phyloP scores from a whole-genome alignment of 2,329 filamentous ascomycete genomes.

The Trichoderma hamatum region DNA sequence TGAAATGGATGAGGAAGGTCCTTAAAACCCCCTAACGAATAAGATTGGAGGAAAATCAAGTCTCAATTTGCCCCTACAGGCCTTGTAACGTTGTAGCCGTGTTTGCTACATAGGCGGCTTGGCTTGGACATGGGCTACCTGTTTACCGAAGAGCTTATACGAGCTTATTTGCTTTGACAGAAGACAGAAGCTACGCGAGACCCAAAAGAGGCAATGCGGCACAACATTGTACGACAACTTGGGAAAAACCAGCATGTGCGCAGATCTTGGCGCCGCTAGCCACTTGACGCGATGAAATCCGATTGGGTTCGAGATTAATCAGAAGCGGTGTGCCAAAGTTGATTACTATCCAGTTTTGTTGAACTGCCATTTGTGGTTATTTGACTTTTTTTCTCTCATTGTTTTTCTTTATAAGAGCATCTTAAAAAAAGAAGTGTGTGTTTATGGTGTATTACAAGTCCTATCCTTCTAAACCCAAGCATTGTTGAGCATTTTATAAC shows the following conservation, averaged over 20 bases:
- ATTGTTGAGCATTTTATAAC: too few relatives aligned
- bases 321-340: background rate
- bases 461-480: background rate
- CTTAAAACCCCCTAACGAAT: background rate
- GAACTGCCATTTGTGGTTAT: background rate
- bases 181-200: background rate
- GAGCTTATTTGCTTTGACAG: background rate
- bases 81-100: slow-evolving; percentile 17
- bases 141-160: slow-evolving; percentile 4
- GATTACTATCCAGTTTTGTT: background rate
- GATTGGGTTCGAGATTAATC: slow-evolving; percentile 5
- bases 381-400: background rate
- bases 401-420: background rate
- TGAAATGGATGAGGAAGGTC: slow-evolving; percentile 14
- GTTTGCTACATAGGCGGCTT: background rate
- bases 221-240: background rate
- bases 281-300: background rate
- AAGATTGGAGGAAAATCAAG: slow-evolving; percentile 24
- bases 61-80: background rate
- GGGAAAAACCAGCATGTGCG: background rate
- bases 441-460: background rate
- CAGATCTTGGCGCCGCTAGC: slow-evolving; percentile 13
- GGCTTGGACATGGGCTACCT: background rate
- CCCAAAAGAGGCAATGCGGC: background rate
- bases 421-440: background rate